These are phyloP conservation scores for Magnolia changhungtana DNA, from an alignment of 164 flowering plant genomes.

Conservation along the genomic window DNA sequence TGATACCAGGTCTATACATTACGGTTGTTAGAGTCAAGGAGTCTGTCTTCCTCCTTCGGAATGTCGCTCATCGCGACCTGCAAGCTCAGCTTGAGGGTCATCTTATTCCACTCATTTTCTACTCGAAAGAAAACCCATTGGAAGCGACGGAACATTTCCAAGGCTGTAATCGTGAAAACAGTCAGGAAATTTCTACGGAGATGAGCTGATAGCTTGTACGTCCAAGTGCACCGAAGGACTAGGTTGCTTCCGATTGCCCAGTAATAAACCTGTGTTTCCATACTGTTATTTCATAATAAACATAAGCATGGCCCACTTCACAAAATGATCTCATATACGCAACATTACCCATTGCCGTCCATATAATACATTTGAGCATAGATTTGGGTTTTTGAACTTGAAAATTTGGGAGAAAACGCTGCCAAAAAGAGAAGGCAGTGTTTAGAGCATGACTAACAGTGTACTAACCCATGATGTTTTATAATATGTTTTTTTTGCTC, in stretches of 20 bases:
- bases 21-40: constrained; percentile 49
- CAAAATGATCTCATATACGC: background rate
- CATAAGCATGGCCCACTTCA: background rate
- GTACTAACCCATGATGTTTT: background rate
- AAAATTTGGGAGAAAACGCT: constrained; percentile 81
- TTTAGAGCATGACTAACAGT: background rate
- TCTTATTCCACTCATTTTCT: constrained; percentile 88
- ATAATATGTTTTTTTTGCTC: too few relatives aligned
- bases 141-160: constrained; percentile 88
- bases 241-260: constrained; percentile 92
- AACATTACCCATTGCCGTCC: constrained; percentile 81
- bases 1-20: constrained; percentile 35
- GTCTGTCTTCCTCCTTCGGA: constrained; percentile 53
- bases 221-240: constrained; percentile 87
- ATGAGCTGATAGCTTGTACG: constrained; percentile 97
- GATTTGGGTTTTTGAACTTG: constrained; percentile 71
- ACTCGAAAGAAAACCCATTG: constrained; percentile 96
- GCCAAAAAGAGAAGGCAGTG: constrained; percentile 13
- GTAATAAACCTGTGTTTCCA: constrained; percentile 60
- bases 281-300: background rate
- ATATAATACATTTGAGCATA: constrained; percentile 51
- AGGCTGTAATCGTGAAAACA: constrained; percentile 62
- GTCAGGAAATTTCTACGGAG: constrained; percentile 95
- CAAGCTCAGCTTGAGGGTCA: constrained; percentile 50
- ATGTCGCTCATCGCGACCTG: constrained; percentile 46